Evolutionary conservation across 2,329 filamentous ascomycete genomes (phyloP).

Genomic region (Lachnellula arida): DNA sequence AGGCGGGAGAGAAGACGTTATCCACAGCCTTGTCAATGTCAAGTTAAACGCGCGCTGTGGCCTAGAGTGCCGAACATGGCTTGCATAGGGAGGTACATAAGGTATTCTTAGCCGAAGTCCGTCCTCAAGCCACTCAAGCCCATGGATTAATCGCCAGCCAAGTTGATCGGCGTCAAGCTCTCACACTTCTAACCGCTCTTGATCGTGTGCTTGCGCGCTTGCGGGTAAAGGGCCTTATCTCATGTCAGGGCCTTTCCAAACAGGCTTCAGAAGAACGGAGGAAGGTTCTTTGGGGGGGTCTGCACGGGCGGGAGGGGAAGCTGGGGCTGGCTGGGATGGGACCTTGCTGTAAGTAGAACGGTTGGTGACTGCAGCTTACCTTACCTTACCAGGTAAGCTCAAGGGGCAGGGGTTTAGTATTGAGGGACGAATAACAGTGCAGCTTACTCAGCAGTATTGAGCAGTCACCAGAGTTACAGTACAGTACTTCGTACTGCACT

Average conservation of each 20-base stretch:
- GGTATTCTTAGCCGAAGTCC: too few relatives aligned
- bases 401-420: neutral
- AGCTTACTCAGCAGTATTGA: neutral
- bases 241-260: too few relatives aligned
- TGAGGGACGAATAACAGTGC: neutral
- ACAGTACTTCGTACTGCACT: too few relatives aligned
- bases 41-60: neutral
- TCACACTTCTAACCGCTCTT: neutral
- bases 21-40: neutral
- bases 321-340: neutral
- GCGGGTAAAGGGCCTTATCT: neutral
- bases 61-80: neutral
- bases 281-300: neutral
- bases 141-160: neutral
- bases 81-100: neutral
- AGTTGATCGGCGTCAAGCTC: too few relatives aligned
- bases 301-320: neutral
- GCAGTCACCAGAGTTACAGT: neutral
- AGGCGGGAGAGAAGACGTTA: neutral
- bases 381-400: too few relatives aligned
- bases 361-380: neutral
- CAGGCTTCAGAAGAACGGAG: neutral
- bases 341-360: neutral
- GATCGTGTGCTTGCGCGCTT: neutral
- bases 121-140: neutral